Base-by-base conservation (phyloP, 352 stramenopile genomes). In the Phytophthora sp. region DNA sequence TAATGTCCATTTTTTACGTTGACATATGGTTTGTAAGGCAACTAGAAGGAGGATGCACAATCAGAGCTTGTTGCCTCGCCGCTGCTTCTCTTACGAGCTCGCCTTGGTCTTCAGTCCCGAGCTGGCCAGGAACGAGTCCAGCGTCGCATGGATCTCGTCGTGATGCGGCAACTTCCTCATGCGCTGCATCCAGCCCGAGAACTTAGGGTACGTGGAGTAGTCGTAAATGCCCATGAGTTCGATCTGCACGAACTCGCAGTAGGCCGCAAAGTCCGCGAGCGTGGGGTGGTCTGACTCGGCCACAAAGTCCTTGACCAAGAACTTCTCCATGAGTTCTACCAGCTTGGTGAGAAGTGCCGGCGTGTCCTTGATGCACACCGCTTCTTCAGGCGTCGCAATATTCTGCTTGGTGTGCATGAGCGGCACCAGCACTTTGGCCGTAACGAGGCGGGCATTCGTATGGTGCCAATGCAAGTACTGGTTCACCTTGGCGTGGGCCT, bases 391-490 rank as follows among this genome's bases (percentile, higher is more conserved):
- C 38, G 67, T 69, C n/a, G 67, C 66, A 42, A 68, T 46, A 50
- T 63, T 62, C 54, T 68, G 49, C 29, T 63, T 70, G 21, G 55
- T 53, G 29, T 58, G 60, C 50, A 85, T 58, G 44, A 71, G 62
- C 54, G 79, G 79, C 24, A 60, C 71, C 21, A 88, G 46, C n/a
- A 88, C 59, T 20, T 80, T 66, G 33, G 55, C 38, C 35, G 80
- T 85, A 42, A 69, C 71, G 26, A 69, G 33, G n/a, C 80, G 80
- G 36, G 55, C 57, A 54, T 77, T 82, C 20, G 69, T 80, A 71
- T 89, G 80, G 63, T 89, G 80, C 80, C 80, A 89, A 64, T 84
- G 73, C 21, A 88, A 63, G 60, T 86, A 82, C 67, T 88, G 63
- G 73, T 88, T 77, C 47, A 89, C 65, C 58, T 89, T 89, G 39